These are phyloP conservation scores for sorghum (Sorghum bicolor) DNA, from an alignment of 176 grass and related monocot genomes.

Conservation along the genomic window DNA sequence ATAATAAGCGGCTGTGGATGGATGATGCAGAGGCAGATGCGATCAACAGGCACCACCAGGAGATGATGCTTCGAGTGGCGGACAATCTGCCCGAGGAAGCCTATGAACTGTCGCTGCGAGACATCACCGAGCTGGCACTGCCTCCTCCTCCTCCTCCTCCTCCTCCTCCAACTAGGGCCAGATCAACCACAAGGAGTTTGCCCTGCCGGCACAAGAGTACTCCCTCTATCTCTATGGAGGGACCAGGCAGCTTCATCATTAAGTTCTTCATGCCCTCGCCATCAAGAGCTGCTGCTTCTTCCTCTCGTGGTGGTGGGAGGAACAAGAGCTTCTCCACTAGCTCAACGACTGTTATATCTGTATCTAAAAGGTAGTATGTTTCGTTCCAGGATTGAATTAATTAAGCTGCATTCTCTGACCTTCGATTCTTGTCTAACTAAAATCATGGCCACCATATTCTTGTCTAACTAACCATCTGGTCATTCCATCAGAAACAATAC, in stretches of 20 bases:
- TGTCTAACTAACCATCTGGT: no score
- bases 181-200: background rate
- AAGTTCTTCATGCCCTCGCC: conserved; percentile 30
- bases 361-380: no score
- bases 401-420: background rate
- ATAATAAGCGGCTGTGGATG: background rate
- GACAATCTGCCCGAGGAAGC: conserved; percentile 20
- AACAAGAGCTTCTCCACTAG: conserved; percentile 8
- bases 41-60: background rate
- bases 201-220: background rate
- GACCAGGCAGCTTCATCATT: conserved; percentile 24
- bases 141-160: background rate
- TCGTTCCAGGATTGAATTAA: background rate
- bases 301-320: background rate
- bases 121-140: conserved; percentile 29
- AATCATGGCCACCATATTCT: no score
- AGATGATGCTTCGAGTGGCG: background rate
- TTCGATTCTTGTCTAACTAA: no score
- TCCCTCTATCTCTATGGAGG: background rate
- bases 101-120: conserved; percentile 42
- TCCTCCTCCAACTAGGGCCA: background rate
- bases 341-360: background rate
- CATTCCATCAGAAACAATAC: no score
- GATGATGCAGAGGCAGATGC: background rate
- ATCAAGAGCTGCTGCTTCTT: background rate